phyloP scores from a whole-genome alignment of 306 rosid genomes.

The Corylus avellana region DNA sequence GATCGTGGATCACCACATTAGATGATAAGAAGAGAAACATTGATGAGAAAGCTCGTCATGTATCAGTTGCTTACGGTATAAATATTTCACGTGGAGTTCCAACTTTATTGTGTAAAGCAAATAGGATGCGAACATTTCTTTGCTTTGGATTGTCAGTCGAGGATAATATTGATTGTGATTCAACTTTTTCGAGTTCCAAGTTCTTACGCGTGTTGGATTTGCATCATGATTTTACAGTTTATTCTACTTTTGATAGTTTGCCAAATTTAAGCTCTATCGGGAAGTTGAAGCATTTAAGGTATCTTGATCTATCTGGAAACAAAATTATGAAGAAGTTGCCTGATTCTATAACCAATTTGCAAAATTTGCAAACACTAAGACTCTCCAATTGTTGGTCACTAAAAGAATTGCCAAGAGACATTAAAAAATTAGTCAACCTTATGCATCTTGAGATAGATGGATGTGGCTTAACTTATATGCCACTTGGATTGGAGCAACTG shows the following conservation, averaged over 20 bases:
- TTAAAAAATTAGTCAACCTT: neutral
- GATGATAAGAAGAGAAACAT: neutral
- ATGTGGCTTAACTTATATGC: slow-evolving; percentile 11
- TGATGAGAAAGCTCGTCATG: neutral
- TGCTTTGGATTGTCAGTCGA: too few relatives aligned
- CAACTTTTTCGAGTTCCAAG: neutral
- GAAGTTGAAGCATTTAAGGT: neutral
- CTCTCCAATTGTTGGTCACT: neutral
- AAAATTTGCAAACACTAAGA: neutral
- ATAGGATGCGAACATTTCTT: slow-evolving; percentile 14
- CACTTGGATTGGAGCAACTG: neutral
- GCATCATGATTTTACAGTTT: too few relatives aligned
- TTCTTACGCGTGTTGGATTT: neutral
- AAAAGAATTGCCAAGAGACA: slow-evolving; percentile 14
- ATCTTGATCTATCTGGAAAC: neutral
- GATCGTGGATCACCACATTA: too few relatives aligned
- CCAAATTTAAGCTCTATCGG: neutral
- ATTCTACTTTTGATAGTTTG: too few relatives aligned
- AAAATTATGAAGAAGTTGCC: neutral
- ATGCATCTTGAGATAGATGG: slow-evolving; percentile 17
- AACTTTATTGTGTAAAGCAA: neutral
- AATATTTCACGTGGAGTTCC: neutral
- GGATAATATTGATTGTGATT: too few relatives aligned
- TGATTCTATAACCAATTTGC: neutral
- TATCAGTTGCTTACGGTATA: neutral